These are phyloP conservation scores for Paraconiothyrium sp. DNA, from an alignment of 2,329 filamentous ascomycete species.

Conservation along the genomic window DNA sequence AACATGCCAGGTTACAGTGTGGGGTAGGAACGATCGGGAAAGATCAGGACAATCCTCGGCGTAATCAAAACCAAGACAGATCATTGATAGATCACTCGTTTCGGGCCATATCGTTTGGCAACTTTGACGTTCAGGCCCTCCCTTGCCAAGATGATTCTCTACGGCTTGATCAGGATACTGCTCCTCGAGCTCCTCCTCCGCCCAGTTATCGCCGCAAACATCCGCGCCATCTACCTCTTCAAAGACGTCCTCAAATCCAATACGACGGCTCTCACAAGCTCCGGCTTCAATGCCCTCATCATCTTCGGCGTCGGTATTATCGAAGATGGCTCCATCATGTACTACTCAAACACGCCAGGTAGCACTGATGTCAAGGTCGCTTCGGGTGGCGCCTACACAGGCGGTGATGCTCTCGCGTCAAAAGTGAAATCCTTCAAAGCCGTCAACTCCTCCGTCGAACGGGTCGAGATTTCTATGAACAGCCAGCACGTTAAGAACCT, in stretches of 20 bases:
- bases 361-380: constrained; percentile 47
- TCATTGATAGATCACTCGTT: not conserved
- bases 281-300: constrained; percentile 56
- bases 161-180: constrained; percentile 11
- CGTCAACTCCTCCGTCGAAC: constrained; percentile 44
- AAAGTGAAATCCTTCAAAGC: constrained; percentile 58
- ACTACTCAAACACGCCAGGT: constrained; percentile 51
- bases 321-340: constrained; percentile 56
- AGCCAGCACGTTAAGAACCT: constrained; percentile 54
- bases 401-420: constrained; percentile 58
- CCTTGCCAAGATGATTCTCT: constrained; percentile 11
- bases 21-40: not conserved
- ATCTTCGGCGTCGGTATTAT: constrained; percentile 58
- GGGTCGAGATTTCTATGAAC: constrained; percentile 58
- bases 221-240: constrained; percentile 30
- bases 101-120: not conserved
- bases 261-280: constrained; percentile 53
- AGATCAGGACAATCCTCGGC: not conserved
- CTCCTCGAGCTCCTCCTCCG: constrained; percentile 20
- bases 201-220: constrained; percentile 18
- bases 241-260: constrained; percentile 58
- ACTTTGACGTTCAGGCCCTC: not conserved
- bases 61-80: not conserved
- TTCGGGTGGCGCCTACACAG: constrained; percentile 57
- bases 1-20: not conserved